These are phyloP conservation scores for Hamamelis virginiana DNA, from an alignment of 164 flowering plant species.

Conservation along the genomic window DNA sequence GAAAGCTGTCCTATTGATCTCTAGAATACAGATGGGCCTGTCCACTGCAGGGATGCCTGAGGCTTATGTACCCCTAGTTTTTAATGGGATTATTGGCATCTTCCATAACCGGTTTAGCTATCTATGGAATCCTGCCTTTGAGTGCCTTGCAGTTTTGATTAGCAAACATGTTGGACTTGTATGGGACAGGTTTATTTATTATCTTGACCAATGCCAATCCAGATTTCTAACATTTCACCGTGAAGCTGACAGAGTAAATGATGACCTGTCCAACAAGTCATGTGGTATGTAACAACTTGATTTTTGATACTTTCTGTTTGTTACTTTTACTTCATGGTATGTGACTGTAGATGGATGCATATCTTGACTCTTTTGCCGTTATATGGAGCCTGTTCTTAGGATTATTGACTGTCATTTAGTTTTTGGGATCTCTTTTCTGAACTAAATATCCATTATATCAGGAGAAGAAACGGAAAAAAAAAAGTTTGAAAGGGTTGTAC, in stretches of 20 bases:
- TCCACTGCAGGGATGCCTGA: conserved; percentile 55
- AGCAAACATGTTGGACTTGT: conserved; percentile 36
- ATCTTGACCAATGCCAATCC: conserved; percentile 50
- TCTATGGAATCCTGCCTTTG: conserved; percentile 68
- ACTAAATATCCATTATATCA: too few species aligned
- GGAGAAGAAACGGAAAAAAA: too few species aligned
- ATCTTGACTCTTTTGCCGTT: too few species aligned
- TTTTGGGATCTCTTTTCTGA: neutral
- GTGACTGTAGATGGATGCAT: neutral
- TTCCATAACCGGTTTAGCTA: conserved; percentile 72
- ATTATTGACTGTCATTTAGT: too few species aligned
- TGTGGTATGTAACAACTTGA: conserved; percentile 32
- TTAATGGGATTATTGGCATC: conserved; percentile 80
- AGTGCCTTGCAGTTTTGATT: conserved; percentile 64
- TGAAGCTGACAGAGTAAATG: conserved; percentile 23
- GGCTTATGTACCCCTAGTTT: conserved; percentile 46
- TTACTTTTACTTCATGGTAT: neutral
- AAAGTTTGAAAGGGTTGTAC: too few species aligned
- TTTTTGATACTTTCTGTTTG: neutral
- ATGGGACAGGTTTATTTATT: conserved; percentile 56
- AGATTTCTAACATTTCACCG: conserved; percentile 28
- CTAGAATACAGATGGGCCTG: conserved; percentile 65
- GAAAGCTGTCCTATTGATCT: conserved; percentile 45
- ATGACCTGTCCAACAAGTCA: conserved; percentile 21
- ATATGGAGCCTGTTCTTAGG: too few species aligned